Base-by-base conservation (phyloP, 1,284 basidiomycete species). In the Exobasidium cylindrosporum region DNA sequence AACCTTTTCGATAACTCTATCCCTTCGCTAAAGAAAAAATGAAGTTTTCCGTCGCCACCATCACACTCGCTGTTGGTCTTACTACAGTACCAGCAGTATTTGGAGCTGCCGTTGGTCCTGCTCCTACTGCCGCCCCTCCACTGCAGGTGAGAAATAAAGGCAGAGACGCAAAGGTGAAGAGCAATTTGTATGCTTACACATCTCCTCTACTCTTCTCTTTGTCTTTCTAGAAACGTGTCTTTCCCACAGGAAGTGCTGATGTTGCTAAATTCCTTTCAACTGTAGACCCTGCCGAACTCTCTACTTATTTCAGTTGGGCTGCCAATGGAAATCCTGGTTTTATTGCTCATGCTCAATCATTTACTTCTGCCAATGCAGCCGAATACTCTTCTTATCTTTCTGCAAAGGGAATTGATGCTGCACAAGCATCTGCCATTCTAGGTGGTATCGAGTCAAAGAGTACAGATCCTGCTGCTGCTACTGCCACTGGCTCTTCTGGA, bases 331-430 rank as follows among this genome's bases (percentile, higher is more conserved):
- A 45, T 45, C 17, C 17, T 4, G 17, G 17, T 4, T 45, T 45
- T 11, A 45, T 23, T 17, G 23, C 43, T 11, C 43, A 45, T 45
- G 43, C 43, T 45, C 17, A 45, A 45, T 4, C 4, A 4, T 45
- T 45, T 11, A 45, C 23, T 11, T 4, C 4, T 45, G 43, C 43
- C 3, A 45, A 45, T 11, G 23, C 17, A 14, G 43, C 43, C 23
- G 17, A 45, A 45, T 45, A 4, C 3, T 14, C 43, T 45, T 45
- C 43, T 45, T 45, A 45, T 45, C 10, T 45, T 4, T 45, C 43
- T 45, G 43, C 43, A 45, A 45, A 45, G 23, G 17, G 17, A 45
- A 45, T 45, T 11, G 43, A 45, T 45, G 17, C 43, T 45, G 43
- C 43, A 17, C 43, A 45, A 45, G 43, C 43, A 45, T 17, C 17